Evolutionary conservation across 164 flowering plant species (phyloP).

Genomic region (Tetrastigma voinierianum): DNA sequence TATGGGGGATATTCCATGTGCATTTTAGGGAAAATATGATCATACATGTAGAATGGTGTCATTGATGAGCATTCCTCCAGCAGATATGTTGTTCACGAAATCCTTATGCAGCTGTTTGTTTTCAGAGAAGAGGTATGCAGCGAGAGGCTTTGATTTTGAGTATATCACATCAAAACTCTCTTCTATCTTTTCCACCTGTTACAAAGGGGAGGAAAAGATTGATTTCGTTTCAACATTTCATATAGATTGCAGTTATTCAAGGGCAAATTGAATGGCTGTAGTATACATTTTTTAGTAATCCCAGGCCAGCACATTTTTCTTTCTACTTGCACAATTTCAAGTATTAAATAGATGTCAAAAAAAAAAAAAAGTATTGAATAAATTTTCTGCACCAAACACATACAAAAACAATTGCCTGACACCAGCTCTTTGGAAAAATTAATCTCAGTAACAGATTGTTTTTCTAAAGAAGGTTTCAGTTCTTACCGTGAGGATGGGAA

Average conservation of each 20-base stretch:
- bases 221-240: too few species aligned
- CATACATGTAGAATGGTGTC: conserved; percentile 64
- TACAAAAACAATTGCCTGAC: neutral
- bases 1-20: too few species aligned
- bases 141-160: conserved; percentile 76
- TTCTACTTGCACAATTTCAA: neutral
- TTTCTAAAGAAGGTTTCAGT: neutral
- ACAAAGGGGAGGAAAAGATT: conserved; percentile 3
- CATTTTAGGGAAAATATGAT: neutral
- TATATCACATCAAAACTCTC: conserved; percentile 59
- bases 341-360: neutral
- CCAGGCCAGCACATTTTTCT: neutral
- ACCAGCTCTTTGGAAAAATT: neutral
- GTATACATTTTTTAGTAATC: neutral
- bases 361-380: neutral
- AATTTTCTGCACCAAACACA: neutral
- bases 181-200: conserved; percentile 65
- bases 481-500: conserved; percentile 75
- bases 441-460: neutral
- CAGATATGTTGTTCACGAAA: conserved; percentile 50
- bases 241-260: too few species aligned
- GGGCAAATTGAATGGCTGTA: too few species aligned
- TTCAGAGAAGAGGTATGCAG: conserved; percentile 75
- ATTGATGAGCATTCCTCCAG: conserved; percentile 78
- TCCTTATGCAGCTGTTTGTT: conserved; percentile 52